Evolutionary conservation across 192 early-diverging fungal species (phyloP).

Genomic region (Chytriomyces confervae): DNA sequence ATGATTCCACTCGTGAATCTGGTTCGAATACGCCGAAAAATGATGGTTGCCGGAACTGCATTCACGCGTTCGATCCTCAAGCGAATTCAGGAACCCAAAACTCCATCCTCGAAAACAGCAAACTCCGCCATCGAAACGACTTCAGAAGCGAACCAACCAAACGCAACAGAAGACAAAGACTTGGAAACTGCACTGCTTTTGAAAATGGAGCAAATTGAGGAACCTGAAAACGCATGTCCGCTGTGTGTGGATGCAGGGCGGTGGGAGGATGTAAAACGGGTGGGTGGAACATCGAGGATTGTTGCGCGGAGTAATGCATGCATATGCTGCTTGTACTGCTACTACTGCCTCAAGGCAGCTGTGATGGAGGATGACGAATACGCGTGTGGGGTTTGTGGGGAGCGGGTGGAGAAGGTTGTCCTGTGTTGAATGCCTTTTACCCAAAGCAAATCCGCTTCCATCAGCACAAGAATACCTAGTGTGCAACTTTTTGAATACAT

Average conservation of each 20-base stretch:
- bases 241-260: conserved; percentile 27
- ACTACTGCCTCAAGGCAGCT: conserved; percentile 18
- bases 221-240: conserved; percentile 3
- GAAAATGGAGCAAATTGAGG: neutral
- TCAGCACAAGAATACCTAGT: too few species aligned
- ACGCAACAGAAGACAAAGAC: neutral
- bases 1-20: conserved; percentile 28
- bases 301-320: neutral
- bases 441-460: too few species aligned
- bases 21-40: conserved; percentile 8
- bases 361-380: conserved; percentile 6
- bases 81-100: neutral
- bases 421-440: neutral
- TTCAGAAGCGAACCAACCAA: too few species aligned
- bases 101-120: too few species aligned
- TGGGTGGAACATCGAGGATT: conserved; percentile 10
- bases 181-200: neutral
- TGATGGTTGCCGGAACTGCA: neutral
- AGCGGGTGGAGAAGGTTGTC: neutral
- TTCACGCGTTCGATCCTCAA: neutral
- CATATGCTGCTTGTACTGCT: conserved; percentile 23
- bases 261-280: conserved; percentile 8
- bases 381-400: neutral
- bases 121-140: too few species aligned
- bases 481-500: too few species aligned